Conservation (phyloP, 169 alveolate genomes). For the Cryptosporidium xiaoi region DNA sequence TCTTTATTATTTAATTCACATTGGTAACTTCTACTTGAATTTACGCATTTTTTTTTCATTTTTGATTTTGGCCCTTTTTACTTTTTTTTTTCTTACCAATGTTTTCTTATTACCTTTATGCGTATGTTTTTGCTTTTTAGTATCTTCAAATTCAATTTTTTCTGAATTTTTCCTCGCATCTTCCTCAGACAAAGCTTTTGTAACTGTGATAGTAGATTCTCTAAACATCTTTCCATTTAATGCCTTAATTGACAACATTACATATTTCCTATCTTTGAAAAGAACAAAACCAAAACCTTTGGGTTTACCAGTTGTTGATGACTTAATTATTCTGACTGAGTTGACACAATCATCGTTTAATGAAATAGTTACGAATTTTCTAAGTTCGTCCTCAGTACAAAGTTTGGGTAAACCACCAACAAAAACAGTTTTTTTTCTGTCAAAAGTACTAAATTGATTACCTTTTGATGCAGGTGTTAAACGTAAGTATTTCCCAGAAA, state of each 20-base stretch:
- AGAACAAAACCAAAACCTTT: constrained; percentile 69
- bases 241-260: constrained; percentile 15
- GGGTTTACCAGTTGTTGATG: constrained; percentile 55
- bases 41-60: too few species aligned
- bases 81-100: too few species aligned
- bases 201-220: constrained; percentile 19
- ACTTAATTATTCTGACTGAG: constrained; percentile 47
- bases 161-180: constrained; percentile 19
- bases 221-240: constrained; percentile 10
- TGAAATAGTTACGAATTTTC: constrained; percentile 32
- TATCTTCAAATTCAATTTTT: not conserved
- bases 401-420: constrained; percentile 57
- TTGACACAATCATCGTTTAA: constrained; percentile 38
- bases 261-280: constrained; percentile 68
- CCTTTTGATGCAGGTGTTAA: constrained; percentile 66
- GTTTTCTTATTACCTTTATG: not conserved
- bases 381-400: constrained; percentile 67
- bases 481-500: constrained; percentile 53
- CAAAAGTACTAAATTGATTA: constrained; percentile 62
- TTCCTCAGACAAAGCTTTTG: constrained; percentile 58
- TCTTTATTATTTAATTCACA: too few species aligned
- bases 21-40: too few species aligned
- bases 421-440: constrained; percentile 63
- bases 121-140: not conserved
- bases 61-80: not conserved